Conservation (phyloP, 2,329 filamentous ascomycete species). For the Colletotrichum abscissum region DNA sequence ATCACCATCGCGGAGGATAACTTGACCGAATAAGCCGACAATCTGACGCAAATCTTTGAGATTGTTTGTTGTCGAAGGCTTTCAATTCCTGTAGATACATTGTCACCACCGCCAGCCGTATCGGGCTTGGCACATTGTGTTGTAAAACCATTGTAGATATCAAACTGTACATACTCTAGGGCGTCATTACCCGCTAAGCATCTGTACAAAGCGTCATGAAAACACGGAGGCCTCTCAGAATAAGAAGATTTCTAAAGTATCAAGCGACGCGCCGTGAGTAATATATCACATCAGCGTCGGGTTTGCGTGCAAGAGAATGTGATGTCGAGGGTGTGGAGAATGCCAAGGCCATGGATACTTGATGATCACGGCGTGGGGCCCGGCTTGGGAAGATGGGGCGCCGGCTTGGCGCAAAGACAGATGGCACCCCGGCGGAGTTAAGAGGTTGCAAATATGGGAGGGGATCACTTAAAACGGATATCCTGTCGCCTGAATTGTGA, state of each 20-base stretch:
- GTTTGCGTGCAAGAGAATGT: not conserved
- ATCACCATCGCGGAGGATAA: conserved; percentile 24
- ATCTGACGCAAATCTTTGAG: not conserved
- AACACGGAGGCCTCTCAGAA: not conserved
- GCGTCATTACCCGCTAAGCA: not conserved
- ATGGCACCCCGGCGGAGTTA: not conserved
- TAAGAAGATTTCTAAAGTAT: not conserved
- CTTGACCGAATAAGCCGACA: conserved; percentile 5
- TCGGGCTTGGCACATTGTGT: not conserved
- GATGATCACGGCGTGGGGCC: not conserved
- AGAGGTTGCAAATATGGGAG: not conserved
- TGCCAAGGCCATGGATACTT: not conserved
- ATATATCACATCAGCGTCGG: not conserved
- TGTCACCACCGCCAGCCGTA: not conserved
- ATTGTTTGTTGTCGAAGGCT: not conserved
- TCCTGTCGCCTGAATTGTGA: not conserved
- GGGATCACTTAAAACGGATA: not conserved
- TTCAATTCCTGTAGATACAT: not conserved
- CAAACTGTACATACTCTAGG: not conserved
- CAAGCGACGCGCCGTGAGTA: not conserved
- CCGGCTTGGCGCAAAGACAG: not conserved
- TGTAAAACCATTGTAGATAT: not conserved
- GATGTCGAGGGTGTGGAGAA: not conserved
- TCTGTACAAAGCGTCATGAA: not conserved
- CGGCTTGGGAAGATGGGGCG: not conserved